Conservation (phyloP, 169 alveolate species). For the Plasmodium chabaudi region DNA sequence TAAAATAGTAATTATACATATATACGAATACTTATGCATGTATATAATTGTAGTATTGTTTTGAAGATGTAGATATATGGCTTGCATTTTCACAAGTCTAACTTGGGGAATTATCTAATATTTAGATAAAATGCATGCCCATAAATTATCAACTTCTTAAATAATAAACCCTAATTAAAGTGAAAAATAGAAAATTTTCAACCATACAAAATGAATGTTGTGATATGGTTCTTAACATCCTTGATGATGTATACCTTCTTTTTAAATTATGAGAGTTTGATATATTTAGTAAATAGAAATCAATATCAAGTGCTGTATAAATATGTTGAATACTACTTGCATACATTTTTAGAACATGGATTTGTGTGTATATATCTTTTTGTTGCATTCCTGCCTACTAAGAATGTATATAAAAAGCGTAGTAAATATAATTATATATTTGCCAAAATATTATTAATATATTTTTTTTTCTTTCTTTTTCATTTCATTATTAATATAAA, state of each 20-base stretch:
- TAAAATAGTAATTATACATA: no score
- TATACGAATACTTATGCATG: no score
- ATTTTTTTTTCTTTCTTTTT: constrained; percentile 46
- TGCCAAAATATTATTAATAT: constrained; percentile 48
- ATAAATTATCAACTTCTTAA: no score
- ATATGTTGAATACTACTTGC: constrained; percentile 9
- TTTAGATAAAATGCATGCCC: no score
- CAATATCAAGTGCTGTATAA: neutral
- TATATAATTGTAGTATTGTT: no score
- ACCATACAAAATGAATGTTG: constrained; percentile 31
- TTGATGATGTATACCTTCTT: constrained; percentile 22
- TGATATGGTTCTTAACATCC: constrained; percentile 11
- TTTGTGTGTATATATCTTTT: constrained; percentile 29
- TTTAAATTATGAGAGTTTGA: constrained; percentile 29
- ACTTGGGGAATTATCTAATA: no score
- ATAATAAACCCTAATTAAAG: no score
- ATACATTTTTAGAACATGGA: constrained; percentile 40
- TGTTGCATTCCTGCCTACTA: constrained; percentile 25
- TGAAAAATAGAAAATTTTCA: no score
- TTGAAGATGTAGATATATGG: no score
- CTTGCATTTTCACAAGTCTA: no score
- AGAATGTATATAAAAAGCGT: constrained; percentile 43
- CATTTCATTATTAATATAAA: constrained; percentile 37
- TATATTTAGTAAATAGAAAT: constrained; percentile 14
- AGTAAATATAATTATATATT: constrained; percentile 46